Base-by-base conservation (phyloP, 306 rosid genomes). In the Spatholobus suberectus region DNA sequence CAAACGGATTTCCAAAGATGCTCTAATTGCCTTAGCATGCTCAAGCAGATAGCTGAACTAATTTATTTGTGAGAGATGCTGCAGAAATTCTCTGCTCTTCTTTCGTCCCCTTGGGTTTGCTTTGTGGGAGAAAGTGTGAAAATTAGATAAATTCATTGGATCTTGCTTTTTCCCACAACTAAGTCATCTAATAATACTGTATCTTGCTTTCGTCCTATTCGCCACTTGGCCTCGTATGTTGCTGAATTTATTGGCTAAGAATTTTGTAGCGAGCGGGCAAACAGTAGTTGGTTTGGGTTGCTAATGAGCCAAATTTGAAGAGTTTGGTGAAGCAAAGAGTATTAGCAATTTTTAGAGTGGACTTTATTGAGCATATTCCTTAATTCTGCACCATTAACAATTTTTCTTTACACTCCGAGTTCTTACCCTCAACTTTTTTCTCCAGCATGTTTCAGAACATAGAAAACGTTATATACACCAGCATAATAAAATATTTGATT, bases 251-350 rank as follows among this genome's bases (percentile, higher is more conserved):
- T 54, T 77, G 17, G 21, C 85, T 12, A 27, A 47, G 54, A 75
- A 24, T 81, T 55, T 72, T 68, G 77, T 54, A 66, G 38, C 12
- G 24, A 52, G 26, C 23, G 73, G 61, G n/a, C 26, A 76, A 11
- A 34, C 11, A 32, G 74, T 26, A 14, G 52, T 40, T 82, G 75
- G 34, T 68, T 75, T 79, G 69, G 66, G 65, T 73, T 58, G 79
- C 75, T 51, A 4, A 26, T 61, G 75, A 52, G 18, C 82, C 82
- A 51, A 67, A 78, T 37, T 44, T 59, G 78, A 74, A 6, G 27
- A 49, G 21, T 67, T 52, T 55, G 61, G 49, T 73, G 75, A n/a
- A 46, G 70, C 71, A 21, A 70, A 58, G 75, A 63, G 71, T 55
- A 32, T 35, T 23, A 10, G 14, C 58, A 46, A 23, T 11, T 46